These are phyloP conservation scores for Ophiocordyceps polyrhachis-furcata DNA, from an alignment of 2,329 filamentous ascomycete genomes.

Conservation along the genomic window DNA sequence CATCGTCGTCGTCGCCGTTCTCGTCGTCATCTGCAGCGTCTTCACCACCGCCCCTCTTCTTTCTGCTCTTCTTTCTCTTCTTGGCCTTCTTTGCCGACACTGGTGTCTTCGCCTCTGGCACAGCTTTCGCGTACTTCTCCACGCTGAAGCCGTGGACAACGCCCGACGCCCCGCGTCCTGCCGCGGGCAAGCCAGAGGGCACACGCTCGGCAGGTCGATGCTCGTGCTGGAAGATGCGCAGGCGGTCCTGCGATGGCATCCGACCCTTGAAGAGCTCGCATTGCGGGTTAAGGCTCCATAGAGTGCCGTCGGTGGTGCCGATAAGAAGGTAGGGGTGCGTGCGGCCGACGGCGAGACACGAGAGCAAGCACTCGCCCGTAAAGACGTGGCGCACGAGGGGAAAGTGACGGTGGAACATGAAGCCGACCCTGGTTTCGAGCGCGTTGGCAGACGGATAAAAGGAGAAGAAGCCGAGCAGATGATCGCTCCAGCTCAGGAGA, in stretches of 20 bases:
- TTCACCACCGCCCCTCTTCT: not conserved
- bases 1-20: constrained; percentile 2
- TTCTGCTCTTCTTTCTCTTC: constrained; percentile 15
- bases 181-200: constrained; percentile 9
- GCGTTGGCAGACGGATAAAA: constrained; percentile 33
- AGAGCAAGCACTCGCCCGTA: constrained; percentile 29
- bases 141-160: constrained; percentile 31
- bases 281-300: constrained; percentile 26
- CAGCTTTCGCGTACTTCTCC: constrained; percentile 29
- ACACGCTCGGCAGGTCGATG: constrained; percentile 20
- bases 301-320: constrained; percentile 33
- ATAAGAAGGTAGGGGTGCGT: constrained; percentile 34
- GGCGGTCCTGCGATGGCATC: constrained; percentile 14
- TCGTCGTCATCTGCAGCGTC: constrained; percentile 5
- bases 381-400: constrained; percentile 33
- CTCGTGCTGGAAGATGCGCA: constrained; percentile 33
- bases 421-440: constrained; percentile 31
- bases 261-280: constrained; percentile 17
- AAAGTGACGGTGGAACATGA: constrained; percentile 32
- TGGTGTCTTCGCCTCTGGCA: constrained; percentile 19
- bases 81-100: constrained; percentile 16
- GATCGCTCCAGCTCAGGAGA: constrained; percentile 34
- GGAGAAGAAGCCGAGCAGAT: constrained; percentile 34
- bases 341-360: constrained; percentile 28
- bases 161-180: constrained; percentile 27